Base-by-base conservation (phyloP, 768 basidiomycete genomes). In the Russula emetica region DNA sequence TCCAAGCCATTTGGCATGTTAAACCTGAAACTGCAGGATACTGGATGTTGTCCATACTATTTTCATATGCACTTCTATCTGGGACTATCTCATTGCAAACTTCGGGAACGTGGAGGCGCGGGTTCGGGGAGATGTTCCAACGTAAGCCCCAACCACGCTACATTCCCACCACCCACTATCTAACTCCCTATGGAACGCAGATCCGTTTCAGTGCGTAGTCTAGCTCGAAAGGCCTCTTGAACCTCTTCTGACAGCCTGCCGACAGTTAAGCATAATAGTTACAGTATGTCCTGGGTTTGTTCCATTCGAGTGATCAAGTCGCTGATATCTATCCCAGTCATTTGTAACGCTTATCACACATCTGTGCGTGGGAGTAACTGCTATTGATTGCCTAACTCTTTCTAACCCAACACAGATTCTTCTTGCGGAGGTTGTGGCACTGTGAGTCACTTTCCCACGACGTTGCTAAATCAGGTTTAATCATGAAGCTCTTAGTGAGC, bases 41-140 rank as follows among this genome's bases (percentile, higher is more conserved):
- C 45, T 66, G 50, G 69, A 70, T 32, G 6, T 28, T 22, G 5
- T 32, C 8, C 66, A 70, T 30, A 62, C 63, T 18, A 32, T 32
- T 18, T 32, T 70, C 42, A 56, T 65, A 26, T 68, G 61, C 22
- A 26, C 60, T n/a, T 64, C 67, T 24, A 7, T 16, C 18, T 69
- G 69, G 69, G 30, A 55, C 2, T 69, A 69, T 52, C 53, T 69
- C n/a, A 38, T 69, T 30, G 44, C 62, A 3, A 65, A 66, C 56
- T 69, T 44, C 13, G 69, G 69, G 38, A 62, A 68, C 13, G 59
- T 59, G 40, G 38, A 24, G 4, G 6, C 10, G 6, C 60, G 11
- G 1, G 2, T 20, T 3, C 2, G 18, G 1, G 66, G 62, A 18
- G 30, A 38, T 14, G 60, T 69, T 16, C 61, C 63, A 10, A 36